Evolutionary conservation across 257 asterid species (phyloP).

Genomic region (Cynanchum wilfordii): DNA sequence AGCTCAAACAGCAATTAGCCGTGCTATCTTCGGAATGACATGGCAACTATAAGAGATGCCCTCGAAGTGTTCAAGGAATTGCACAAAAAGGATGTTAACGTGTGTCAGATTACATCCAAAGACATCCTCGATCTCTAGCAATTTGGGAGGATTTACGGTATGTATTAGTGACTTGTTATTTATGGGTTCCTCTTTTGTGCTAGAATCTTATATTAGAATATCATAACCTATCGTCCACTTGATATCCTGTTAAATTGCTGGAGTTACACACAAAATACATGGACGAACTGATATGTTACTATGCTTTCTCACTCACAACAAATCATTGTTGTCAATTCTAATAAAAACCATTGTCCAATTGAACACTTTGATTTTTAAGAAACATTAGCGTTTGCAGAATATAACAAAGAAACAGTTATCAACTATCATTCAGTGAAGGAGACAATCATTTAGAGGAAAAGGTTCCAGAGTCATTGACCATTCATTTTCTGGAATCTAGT

Average conservation of each 20-base stretch:
- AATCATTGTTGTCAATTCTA: no score
- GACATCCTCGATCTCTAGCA: constrained; percentile 83
- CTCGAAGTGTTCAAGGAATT: constrained; percentile 96
- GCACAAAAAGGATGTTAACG: constrained; percentile 73
- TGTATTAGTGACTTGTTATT: constrained; percentile 8
- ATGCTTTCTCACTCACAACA: not conserved
- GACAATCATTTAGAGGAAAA: not conserved
- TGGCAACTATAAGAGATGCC: constrained; percentile 93
- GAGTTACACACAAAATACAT: not conserved
- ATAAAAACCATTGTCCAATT: not conserved
- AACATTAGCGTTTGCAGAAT: not conserved
- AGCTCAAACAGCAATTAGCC: constrained; percentile 88
- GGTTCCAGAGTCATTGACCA: not conserved
- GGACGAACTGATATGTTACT: not conserved
- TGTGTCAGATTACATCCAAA: constrained; percentile 80
- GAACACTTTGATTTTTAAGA: not conserved
- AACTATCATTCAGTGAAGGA: not conserved
- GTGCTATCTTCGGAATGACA: constrained; percentile 88
- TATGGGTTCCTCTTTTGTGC: not conserved
- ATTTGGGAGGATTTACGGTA: constrained; percentile 98
- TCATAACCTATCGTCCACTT: not conserved
- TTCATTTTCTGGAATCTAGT: not conserved
- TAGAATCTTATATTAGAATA: not conserved
- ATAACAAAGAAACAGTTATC: not conserved
- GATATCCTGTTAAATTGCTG: not conserved